Evolutionary conservation across 2,329 filamentous ascomycete species (phyloP), one percentile per base, ranked within the genome.

Genomic region (Myriosclerotinia curreyana): DNA sequence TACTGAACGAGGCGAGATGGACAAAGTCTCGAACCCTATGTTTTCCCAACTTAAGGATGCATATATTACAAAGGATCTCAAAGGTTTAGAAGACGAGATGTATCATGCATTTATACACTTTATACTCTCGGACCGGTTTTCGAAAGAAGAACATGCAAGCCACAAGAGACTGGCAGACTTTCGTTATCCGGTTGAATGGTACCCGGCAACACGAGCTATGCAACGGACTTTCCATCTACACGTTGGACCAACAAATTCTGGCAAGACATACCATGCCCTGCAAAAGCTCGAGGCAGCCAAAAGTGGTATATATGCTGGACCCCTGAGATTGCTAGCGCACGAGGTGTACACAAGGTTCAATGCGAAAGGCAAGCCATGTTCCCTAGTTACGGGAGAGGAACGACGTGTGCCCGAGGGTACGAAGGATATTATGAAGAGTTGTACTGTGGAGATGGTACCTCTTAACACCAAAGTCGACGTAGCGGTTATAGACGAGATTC

Each of bases 401-500:
- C 84, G 91, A 66, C 86, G 90, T 60, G 77, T 90, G 11, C 87
- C 91, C 0, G 79, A 86, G 55, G 78, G 82, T 12, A 77, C 79
- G 1, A 79, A 86, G 60, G 77, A 77, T 5, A 82, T 81, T 66
- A 88, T 96, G 72, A 83, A 83, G 64, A 94, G 92, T 73, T 97
- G 95, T 74, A 99, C 95, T 0, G 95, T 99, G 3, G 95, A 99
- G 76, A 99, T 99, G 88, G 82, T 87, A 31, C 83, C 83, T 8
- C 68, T 69, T 9, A 73, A 62, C 66, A 66, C 74, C 25, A 71
- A 75, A 25, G 79, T 87, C 46, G 94, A 98, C 50, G 93, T 99
- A 44, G 94, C 92, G 1, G 94, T 99, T 69, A 94, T 99, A 67
- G 95, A 99, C 74, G 95, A 99, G 78, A 98, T 99, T 64, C 95